These are phyloP conservation scores for Crithidia sp. DNA, from an alignment of 208 protist species.

Conservation along the genomic window DNA sequence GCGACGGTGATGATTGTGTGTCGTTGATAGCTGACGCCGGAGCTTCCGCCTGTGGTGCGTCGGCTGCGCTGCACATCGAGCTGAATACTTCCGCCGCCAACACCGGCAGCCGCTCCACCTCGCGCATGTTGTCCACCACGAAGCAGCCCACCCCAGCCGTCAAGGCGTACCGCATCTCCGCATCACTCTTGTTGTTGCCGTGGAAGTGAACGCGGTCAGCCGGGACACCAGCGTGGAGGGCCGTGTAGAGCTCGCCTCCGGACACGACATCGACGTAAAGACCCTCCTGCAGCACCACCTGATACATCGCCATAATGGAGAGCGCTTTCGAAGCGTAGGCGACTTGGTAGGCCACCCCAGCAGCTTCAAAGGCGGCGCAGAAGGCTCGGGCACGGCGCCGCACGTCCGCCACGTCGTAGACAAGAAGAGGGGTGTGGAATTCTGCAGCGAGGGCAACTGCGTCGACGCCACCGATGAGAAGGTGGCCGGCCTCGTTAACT, in stretches of 20 bases:
- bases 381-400: constrained; percentile 6
- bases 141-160: constrained; percentile 8
- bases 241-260: constrained; percentile 17
- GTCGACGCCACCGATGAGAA: constrained; percentile 6
- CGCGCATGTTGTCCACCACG: constrained; percentile 19
- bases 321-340: constrained; percentile 25
- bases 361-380: constrained; percentile 7
- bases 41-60: too few species aligned
- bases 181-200: constrained; percentile 26
- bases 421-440: constrained; percentile 10
- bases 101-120: constrained; percentile 13
- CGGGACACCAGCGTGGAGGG: constrained; percentile 11
- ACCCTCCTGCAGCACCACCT: constrained; percentile 9
- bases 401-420: constrained; percentile 17
- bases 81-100: constrained; percentile 5
- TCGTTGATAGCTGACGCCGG: too few species aligned
- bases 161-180: constrained; percentile 8
- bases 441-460: neutral
- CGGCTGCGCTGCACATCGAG: neutral
- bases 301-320: constrained; percentile 13
- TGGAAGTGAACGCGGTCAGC: constrained; percentile 15
- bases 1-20: neutral
- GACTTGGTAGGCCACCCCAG: constrained; percentile 7
- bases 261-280: constrained; percentile 12
- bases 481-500: constrained; percentile 7